phyloP scores from a whole-genome alignment of 768 basidiomycete genomes.

The Boletus fagicola region DNA sequence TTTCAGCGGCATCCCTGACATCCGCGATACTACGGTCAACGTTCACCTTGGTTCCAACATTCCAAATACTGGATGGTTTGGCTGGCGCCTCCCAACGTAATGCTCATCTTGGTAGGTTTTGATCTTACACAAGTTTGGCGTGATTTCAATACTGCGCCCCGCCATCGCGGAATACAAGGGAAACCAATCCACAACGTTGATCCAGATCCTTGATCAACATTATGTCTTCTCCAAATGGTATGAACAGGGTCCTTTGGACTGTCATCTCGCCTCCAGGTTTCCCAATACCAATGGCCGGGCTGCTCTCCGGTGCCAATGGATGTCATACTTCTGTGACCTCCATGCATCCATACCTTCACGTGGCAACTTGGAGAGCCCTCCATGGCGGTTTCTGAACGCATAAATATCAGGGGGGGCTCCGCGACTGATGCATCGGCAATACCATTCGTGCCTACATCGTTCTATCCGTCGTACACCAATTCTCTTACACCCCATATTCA shows the following conservation, averaged over 20 bases:
- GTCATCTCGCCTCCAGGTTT: constrained; percentile 3
- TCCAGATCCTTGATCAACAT: constrained; percentile 1
- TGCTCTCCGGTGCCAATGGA: constrained; percentile 18
- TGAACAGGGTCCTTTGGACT: constrained; percentile 8
- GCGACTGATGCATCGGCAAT: constrained; percentile 4
- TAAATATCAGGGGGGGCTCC: constrained; percentile 20
- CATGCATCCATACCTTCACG: constrained; percentile 18
- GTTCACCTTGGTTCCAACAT: constrained; percentile 3
- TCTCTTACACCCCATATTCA: neutral
- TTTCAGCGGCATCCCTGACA: neutral
- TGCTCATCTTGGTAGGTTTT: constrained; percentile 6
- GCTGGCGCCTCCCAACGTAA: constrained; percentile 9
- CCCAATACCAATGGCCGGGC: constrained; percentile 13
- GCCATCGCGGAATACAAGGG: constrained; percentile 5
- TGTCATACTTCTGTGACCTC: constrained; percentile 12
- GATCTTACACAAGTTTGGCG: neutral
- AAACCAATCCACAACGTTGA: constrained; percentile 3
- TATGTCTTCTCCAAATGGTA: constrained; percentile 7
- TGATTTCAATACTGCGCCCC: constrained; percentile 3
- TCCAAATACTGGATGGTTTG: constrained; percentile 28
- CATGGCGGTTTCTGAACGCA: constrained; percentile 9
- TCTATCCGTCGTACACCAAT: neutral
- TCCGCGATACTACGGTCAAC: neutral
- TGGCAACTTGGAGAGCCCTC: constrained; percentile 20
- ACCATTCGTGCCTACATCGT: constrained; percentile 2